Percentiles rank a stretch among this genome's conserved stretches.
Evolutionary conservation across 352 stramenopile species (phyloP).

Genomic region (Globisporangium middletonii): DNA sequence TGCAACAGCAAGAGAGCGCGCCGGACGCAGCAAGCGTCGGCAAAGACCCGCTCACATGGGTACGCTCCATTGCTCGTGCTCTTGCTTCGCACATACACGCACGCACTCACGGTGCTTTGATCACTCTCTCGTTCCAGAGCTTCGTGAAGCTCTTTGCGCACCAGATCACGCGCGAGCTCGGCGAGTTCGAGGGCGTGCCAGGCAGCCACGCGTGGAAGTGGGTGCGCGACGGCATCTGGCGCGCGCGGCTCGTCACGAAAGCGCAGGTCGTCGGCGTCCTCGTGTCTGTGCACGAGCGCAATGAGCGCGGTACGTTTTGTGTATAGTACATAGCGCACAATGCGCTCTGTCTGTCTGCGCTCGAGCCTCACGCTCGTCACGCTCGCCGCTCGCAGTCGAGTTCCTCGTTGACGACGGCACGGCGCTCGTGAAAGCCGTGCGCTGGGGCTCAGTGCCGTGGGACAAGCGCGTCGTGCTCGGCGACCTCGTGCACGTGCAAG

Average conservation of each 20-base stretch:
- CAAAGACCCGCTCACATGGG: slow-evolving; percentile 51
- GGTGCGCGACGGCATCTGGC: slow-evolving; percentile 14
- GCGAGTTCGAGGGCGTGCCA: slow-evolving; percentile 40
- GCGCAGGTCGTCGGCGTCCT: slow-evolving; percentile 56
- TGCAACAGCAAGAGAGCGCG: no score
- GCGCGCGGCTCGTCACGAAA: slow-evolving; percentile 51
- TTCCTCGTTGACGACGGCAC: slow-evolving; percentile 71
- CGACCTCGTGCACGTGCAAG: slow-evolving; percentile 67
- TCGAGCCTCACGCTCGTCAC: background rate
- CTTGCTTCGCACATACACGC: background rate
- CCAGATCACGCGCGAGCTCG: slow-evolving; percentile 36
- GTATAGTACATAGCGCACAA: no score
- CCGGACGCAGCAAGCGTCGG: slow-evolving; percentile 6
- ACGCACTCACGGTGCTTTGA: background rate
- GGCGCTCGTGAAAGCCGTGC: slow-evolving; percentile 47
- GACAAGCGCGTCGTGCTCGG: slow-evolving; percentile 26
- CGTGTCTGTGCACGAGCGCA: slow-evolving; percentile 45
- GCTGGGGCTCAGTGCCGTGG: slow-evolving; percentile 28
- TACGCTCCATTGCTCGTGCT: slow-evolving; percentile 10
- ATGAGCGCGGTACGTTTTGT: slow-evolving; percentile 38
- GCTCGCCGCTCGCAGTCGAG: slow-evolving; percentile 36
- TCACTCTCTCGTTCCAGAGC: slow-evolving; percentile 21
- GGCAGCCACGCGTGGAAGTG: slow-evolving; percentile 53
- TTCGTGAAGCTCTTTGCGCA: slow-evolving; percentile 57
- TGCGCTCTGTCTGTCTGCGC: background rate